A percentile compares a stretch with the other conserved stretches of the same genome.
These are phyloP conservation scores for Pestalotiopsis sp. DNA, from an alignment of 2,329 filamentous ascomycete genomes.

Conservation along the genomic window DNA sequence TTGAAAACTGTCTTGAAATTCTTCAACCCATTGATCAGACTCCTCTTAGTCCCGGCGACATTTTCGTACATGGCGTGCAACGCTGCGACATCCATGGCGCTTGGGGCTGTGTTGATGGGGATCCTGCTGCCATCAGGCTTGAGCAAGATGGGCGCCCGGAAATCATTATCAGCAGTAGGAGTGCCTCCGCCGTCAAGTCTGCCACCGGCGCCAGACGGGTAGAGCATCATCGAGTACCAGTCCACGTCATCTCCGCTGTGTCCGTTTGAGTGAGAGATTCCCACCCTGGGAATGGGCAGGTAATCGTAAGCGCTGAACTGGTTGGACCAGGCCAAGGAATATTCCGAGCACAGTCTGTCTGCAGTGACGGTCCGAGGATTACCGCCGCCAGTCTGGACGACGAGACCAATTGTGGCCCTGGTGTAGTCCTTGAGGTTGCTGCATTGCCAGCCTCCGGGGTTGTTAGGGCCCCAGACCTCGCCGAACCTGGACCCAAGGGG, in stretches of 20 bases:
- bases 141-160: not conserved
- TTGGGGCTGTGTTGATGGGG: not conserved
- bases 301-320: not conserved
- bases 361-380: too few relatives aligned
- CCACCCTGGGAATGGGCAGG: not conserved
- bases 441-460: not conserved
- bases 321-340: not conserved
- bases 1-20: too few relatives aligned
- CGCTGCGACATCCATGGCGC: not conserved
- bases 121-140: not conserved
- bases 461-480: not conserved
- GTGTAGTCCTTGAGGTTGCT: not conserved
- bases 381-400: not conserved
- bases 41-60: too few relatives aligned
- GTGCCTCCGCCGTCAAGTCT: too few relatives aligned
- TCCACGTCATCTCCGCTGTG: constrained; percentile 11
- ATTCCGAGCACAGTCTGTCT: not conserved
- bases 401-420: not conserved
- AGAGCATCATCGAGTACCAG: constrained; percentile 23
- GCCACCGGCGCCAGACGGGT: constrained; percentile 19
- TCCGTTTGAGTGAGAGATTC: too few relatives aligned
- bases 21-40: too few relatives aligned
- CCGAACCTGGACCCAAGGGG: not conserved
- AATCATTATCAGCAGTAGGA: not conserved
- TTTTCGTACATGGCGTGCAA: not conserved